Base-by-base conservation (phyloP, 2,329 filamentous ascomycete species). In the Aureobasidium sp. region DNA sequence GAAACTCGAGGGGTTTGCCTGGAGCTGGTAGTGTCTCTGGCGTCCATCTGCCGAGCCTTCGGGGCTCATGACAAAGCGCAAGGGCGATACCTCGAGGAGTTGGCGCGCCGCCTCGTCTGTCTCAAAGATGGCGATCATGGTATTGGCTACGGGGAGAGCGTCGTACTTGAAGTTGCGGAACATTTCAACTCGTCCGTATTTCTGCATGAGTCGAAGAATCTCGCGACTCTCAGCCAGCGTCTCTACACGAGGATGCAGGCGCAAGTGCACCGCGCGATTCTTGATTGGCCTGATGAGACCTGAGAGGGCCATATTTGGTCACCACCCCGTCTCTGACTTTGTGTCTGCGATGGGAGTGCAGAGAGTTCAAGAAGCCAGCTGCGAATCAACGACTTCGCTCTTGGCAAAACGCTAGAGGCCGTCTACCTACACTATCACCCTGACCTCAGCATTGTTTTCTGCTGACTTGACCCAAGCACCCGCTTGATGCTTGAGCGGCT, bases 131-230 rank as follows among this genome's bases (percentile, higher is more conserved):
- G 77, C 78, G 6, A 81, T 66, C 9, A 74, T 73, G 9, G 75
- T 68, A 63, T 79, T 78, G 48, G 75, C 75, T n/a, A 73, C 71
- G 0, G 71, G 71, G 44, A 76, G 68, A 56, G 74, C 71, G 61
- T 81, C 78, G 67, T 80, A 78, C 72, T 79, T 74, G 46, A 81
- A 72, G 65, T 74, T 74, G 65, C 76, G 76, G 71, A 75, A 82
- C 65, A 76, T 75, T 65, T 75, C 75, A 48, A 82, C 72, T 56
- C 80, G 77, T 43, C 80, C 80, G 65, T 79, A 82, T 59, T 74
- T 72, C 64, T 79, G 76, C 60, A 81, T 69, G 59, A 81, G 69
- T 3, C 41, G 74, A 46, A 80, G 69, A 44, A 82, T 75, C 66
- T 80, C 76, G 50, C 79, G 75, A 61, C 77, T 79, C 62, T 82